Conservation (phyloP, 192 early-diverging fungal species). For the Coemansia reversa region DNA sequence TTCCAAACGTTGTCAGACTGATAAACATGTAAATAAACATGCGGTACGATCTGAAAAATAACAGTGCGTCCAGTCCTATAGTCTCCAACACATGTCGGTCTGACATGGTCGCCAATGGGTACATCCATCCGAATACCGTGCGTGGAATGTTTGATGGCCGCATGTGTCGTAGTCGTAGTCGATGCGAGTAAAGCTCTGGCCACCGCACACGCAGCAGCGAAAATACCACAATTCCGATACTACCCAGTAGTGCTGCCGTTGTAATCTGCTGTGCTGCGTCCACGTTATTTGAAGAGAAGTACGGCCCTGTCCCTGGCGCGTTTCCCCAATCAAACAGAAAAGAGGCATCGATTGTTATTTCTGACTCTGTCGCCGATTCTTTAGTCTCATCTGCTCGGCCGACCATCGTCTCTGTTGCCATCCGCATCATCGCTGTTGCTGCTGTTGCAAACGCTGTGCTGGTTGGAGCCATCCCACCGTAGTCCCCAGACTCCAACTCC, state of each 20-base stretch:
- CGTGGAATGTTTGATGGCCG: slow-evolving; percentile 48
- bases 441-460: not conserved
- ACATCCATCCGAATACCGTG: slow-evolving; percentile 52
- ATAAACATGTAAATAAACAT: slow-evolving; percentile 54
- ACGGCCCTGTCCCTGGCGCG: slow-evolving; percentile 48
- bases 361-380: slow-evolving; percentile 9
- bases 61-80: slow-evolving; percentile 48
- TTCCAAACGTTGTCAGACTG: slow-evolving; percentile 33
- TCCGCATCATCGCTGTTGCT: not conserved
- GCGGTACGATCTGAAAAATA: slow-evolving; percentile 50
- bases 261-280: slow-evolving; percentile 52
- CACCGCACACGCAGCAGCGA: slow-evolving; percentile 46
- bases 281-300: slow-evolving; percentile 48
- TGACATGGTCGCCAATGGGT: slow-evolving; percentile 47
- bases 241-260: slow-evolving; percentile 46
- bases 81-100: slow-evolving; percentile 54
- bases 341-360: slow-evolving; percentile 36
- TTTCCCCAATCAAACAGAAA: slow-evolving; percentile 52
- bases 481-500: not conserved
- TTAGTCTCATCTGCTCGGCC: slow-evolving; percentile 8
- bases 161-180: slow-evolving; percentile 50
- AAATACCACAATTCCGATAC: slow-evolving; percentile 34
- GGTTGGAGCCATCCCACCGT: not conserved
- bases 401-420: not conserved
- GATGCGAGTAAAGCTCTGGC: slow-evolving; percentile 55